phyloP scores from a whole-genome alignment of 768 basidiomycete species.

The Mycena olivaceomarginata region DNA sequence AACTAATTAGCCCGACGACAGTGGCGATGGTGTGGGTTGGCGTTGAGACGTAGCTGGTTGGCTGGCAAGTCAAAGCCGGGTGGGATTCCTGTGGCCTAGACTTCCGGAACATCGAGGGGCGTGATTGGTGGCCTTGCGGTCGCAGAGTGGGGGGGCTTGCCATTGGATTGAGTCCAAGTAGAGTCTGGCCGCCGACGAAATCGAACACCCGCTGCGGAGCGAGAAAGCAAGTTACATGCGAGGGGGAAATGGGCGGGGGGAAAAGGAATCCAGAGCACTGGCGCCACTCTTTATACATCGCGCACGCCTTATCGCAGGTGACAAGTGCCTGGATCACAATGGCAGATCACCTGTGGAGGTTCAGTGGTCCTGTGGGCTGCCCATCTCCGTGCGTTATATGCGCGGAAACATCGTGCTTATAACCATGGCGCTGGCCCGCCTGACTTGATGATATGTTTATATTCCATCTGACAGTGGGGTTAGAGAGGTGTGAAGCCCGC shows the following conservation, averaged over 20 bases:
- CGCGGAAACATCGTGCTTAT: conserved; percentile 29
- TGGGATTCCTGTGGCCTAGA: neutral
- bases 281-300: conserved; percentile 35
- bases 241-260: conserved; percentile 9
- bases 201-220: neutral
- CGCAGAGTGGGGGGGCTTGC: neutral
- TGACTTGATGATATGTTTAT: conserved; percentile 32
- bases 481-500: conserved; percentile 22
- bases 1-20: conserved; percentile 18
- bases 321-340: conserved; percentile 41
- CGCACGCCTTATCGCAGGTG: conserved; percentile 40
- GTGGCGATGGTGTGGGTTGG: neutral
- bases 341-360: conserved; percentile 41
- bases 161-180: neutral
- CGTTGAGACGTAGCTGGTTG: conserved; percentile 1
- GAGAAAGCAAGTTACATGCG: conserved; percentile 12
- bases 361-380: conserved; percentile 27
- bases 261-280: conserved; percentile 21
- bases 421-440: conserved; percentile 35
- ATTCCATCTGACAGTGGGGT: conserved; percentile 18
- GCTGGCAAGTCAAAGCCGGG: conserved; percentile 15
- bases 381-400: conserved; percentile 37
- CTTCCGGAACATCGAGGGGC: neutral
- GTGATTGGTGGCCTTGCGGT: conserved; percentile 16
- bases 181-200: neutral